Conservation (phyloP, 306 rosid species). For the Begonia loranthoides region DNA sequence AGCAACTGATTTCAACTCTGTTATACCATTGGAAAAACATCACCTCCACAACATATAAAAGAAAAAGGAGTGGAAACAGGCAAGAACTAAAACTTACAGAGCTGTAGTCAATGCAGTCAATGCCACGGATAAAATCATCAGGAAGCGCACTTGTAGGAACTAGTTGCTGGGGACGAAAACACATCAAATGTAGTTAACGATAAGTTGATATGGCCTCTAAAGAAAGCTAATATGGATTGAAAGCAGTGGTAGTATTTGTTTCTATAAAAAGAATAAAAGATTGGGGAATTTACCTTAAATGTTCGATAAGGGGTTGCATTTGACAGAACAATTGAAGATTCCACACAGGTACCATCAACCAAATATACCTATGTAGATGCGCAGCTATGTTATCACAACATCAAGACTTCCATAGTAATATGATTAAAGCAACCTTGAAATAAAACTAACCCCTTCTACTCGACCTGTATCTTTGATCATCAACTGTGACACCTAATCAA, state of each 20-base stretch:
- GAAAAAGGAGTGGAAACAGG: not conserved
- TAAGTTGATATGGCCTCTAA: not conserved
- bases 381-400: constrained; percentile 9
- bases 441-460: constrained; percentile 74
- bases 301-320: constrained; percentile 89
- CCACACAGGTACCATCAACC: constrained; percentile 71
- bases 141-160: constrained; percentile 55
- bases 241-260: not conserved
- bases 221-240: not conserved
- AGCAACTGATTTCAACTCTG: too few species aligned
- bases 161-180: constrained; percentile 46
- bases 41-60: too few species aligned
- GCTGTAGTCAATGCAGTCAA: constrained; percentile 72
- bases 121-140: constrained; percentile 47
- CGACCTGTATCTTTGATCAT: constrained; percentile 51
- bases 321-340: constrained; percentile 66
- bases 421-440: constrained; percentile 20
- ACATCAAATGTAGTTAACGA: not conserved
- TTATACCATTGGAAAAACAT: too few species aligned
- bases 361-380: constrained; percentile 42
- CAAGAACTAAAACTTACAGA: constrained; percentile 46
- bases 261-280: not conserved
- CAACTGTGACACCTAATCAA: constrained; percentile 51
- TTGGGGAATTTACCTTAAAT: constrained; percentile 44
- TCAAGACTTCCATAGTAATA: constrained; percentile 12